Evolutionary conservation across 225 moss, liverwort and hornwort species (phyloP), one percentile per base, ranked within the genome.

Genomic region (Marchantia polymorpha): DNA sequence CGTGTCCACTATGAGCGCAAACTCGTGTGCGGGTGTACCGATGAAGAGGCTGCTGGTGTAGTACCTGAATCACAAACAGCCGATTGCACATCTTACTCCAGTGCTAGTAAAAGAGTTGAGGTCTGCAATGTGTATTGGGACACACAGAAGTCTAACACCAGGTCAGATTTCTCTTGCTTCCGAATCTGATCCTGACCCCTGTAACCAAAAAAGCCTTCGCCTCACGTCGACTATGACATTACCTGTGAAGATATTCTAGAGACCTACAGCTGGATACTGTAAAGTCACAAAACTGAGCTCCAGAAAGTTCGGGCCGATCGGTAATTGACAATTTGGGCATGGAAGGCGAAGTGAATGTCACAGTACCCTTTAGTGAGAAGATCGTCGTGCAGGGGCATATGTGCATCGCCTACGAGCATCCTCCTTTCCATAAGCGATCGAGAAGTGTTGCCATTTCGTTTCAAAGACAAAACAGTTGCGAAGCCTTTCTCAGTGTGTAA

Each of bases 1-100:
- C 48, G 96, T 94, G 80, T 96, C 96, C 74, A 96, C 96, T 66
- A 96, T 96, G 29, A 96, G 88, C 51, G 96, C 88, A 81, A 94
- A 96, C 80, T 94, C 91, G 69, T 92, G 90, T 16, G 92, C 78
- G 11, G 96, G 96, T 13, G 92, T 93, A 75, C 96, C 96, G 68
- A 96, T 92, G 56, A 69, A 88, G 26, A 93, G 84, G 64, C 83
- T 87, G 82, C 89, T 89, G 47, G 94, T 92, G 59, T 91, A 96
- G 85, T 96, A 96, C 81, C 95, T 95, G 92, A 86, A 73, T 49
- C 64, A 69, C 26, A 58, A 63, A 85, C 53, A 78, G 52, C 39
- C 84, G 23, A 4, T 55, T 73, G 10, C n/a, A 51, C 17, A 50
- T 12, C 19, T 71, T 11, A 71, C 50, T 71, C 49, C 9, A 22